Evolutionary conservation across 202 grass and related monocot genomes (phyloP).

Genomic region (Digitaria exilis): DNA sequence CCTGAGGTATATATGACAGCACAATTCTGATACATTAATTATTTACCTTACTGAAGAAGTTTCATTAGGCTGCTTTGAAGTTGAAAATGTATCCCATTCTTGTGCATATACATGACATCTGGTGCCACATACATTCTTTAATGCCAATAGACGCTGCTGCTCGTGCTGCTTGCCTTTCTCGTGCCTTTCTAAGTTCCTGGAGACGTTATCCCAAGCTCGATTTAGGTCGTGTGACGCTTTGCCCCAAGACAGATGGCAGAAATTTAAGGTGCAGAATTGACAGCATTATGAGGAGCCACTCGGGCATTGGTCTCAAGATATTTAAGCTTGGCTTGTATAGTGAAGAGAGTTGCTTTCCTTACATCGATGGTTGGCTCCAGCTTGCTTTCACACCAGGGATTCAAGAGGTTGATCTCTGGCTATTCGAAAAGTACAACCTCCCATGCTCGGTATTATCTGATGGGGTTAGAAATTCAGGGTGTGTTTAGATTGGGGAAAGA

Average conservation of each 20-base stretch:
- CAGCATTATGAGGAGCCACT: not conserved
- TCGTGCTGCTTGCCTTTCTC: no score
- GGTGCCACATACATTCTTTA: no score
- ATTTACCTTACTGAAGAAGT: no score
- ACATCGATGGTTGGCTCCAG: not conserved
- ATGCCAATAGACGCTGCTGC: no score
- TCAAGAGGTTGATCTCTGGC: not conserved
- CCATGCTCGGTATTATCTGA: conserved; percentile 1
- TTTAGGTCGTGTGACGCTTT: not conserved
- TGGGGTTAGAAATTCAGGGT: conserved; percentile 1
- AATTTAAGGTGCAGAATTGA: not conserved
- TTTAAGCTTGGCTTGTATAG: not conserved
- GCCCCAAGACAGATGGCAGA: fast-evolving
- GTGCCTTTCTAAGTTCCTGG: no score
- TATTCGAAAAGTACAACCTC: not conserved
- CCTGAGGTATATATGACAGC: no score
- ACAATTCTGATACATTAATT: no score
- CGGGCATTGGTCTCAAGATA: not conserved
- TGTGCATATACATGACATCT: no score
- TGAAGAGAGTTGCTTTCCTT: not conserved
- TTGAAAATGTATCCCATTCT: no score
- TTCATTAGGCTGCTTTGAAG: no score
- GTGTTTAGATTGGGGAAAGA: no score
- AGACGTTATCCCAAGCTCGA: no score
- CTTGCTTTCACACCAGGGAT: not conserved